Evolutionary conservation across 306 rosid species (phyloP).

Genomic region (Crataegus laevigata): DNA sequence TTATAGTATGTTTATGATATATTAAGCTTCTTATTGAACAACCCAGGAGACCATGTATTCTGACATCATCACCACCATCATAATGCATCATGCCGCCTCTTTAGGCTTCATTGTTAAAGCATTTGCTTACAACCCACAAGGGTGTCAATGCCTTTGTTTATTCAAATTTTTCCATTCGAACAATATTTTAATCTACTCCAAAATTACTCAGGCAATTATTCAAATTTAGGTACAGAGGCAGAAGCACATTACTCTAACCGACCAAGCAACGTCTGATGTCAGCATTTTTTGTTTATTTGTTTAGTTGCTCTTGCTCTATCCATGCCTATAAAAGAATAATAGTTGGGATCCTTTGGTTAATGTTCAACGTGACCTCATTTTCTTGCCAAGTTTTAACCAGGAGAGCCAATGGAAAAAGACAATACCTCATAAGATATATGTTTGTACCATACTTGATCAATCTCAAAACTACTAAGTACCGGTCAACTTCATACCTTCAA

Average conservation of each 20-base stretch:
- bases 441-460: no score
- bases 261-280: background rate
- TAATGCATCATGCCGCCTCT: background rate
- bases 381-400: background rate
- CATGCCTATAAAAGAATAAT: background rate
- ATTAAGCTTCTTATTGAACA: background rate
- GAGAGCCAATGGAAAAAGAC: background rate
- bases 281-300: background rate
- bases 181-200: background rate
- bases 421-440: background rate
- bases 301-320: background rate
- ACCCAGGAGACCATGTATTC: background rate
- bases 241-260: no score
- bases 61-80: slow-evolving; percentile 3
- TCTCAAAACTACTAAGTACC: no score
- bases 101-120: slow-evolving; percentile 1
- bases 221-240: background rate
- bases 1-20: background rate
- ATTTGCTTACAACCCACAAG: slow-evolving; percentile 17
- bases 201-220: no score
- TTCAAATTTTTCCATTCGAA: background rate
- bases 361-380: background rate
- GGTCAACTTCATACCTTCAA: no score
- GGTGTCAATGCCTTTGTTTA: background rate
- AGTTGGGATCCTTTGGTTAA: background rate